A percentile compares a stretch with the other conserved stretches of the same genome.
Evolutionary conservation across 345 rosid genomes (phyloP).

Genomic region (Eucalyptus erythrocorys): DNA sequence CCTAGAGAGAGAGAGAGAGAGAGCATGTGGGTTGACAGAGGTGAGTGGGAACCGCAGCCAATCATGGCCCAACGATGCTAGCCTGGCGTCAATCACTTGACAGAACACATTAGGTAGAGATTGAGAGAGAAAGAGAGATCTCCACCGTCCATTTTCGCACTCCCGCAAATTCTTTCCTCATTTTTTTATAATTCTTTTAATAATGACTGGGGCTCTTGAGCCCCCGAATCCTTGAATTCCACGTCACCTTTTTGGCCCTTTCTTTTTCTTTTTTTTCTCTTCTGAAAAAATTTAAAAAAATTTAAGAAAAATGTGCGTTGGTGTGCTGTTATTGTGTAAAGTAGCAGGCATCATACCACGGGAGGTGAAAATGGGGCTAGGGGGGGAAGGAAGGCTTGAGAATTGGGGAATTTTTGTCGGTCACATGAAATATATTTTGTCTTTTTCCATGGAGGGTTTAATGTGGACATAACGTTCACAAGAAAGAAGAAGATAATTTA

Average conservation of each 20-base stretch:
- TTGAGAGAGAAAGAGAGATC: not conserved
- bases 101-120: slow-evolving; percentile 17
- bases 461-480: not conserved
- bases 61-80: slow-evolving; percentile 41
- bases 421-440: not conserved
- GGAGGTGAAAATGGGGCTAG: not conserved
- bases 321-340: not conserved
- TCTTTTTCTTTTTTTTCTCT: not conserved
- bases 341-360: not conserved
- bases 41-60: slow-evolving; percentile 31
- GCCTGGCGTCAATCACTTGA: slow-evolving; percentile 49
- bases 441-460: not conserved
- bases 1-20: not conserved
- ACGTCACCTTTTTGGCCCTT: not conserved
- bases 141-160: not conserved
- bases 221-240: not conserved
- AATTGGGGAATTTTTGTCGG: not conserved
- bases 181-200: not conserved
- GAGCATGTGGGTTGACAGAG: slow-evolving; percentile 57
- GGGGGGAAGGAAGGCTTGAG: not conserved
- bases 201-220: not conserved
- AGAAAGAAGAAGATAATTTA: too few species aligned
- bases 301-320: not conserved
- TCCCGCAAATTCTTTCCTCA: accelerated
- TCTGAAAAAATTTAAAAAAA: not conserved